phyloP scores from a whole-genome alignment of 768 basidiomycete genomes.

The Paxillus involutus region DNA sequence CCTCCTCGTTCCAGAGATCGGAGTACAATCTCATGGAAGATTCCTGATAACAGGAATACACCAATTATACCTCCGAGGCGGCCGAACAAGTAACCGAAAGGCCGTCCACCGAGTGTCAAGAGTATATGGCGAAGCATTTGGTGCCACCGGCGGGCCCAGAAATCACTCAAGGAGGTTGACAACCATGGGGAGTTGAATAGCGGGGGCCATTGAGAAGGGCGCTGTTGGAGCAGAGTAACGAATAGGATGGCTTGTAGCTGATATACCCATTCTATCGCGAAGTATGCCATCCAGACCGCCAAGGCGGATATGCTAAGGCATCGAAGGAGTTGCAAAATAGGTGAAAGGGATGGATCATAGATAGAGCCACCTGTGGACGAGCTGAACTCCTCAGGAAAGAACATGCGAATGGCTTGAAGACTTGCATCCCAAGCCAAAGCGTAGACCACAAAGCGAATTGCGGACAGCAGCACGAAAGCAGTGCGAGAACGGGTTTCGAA shows the following conservation, averaged over 20 bases:
- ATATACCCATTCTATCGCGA: conserved; percentile 44
- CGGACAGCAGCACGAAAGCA: conserved; percentile 14
- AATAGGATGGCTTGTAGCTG: conserved; percentile 41
- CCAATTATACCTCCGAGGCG: conserved; percentile 51
- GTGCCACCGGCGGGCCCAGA: conserved; percentile 69
- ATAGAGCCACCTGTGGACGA: conserved; percentile 34
- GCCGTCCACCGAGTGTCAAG: conserved; percentile 46
- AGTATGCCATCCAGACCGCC: conserved; percentile 44
- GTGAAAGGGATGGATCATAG: conserved; percentile 33
- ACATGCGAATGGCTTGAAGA: conserved; percentile 13
- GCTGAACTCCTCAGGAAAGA: conserved; percentile 41
- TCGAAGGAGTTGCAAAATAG: conserved; percentile 32
- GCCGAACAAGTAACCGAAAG: conserved; percentile 45
- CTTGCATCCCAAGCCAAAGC: conserved; percentile 11
- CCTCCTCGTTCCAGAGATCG: conserved; percentile 56
- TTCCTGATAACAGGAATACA: conserved; percentile 56
- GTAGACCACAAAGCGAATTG: background rate
- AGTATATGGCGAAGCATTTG: conserved; percentile 61
- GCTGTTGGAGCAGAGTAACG: conserved; percentile 46
- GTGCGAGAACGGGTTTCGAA: conserved; percentile 15
- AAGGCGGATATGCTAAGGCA: conserved; percentile 44
- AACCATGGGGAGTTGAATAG: conserved; percentile 57
- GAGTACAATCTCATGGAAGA: conserved; percentile 56
- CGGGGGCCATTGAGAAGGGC: conserved; percentile 59
- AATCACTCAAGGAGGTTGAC: conserved; percentile 55